These are phyloP conservation scores for Lipomyces oligophaga DNA, from an alignment of 805 yeast genomes.

Conservation along the genomic window DNA sequence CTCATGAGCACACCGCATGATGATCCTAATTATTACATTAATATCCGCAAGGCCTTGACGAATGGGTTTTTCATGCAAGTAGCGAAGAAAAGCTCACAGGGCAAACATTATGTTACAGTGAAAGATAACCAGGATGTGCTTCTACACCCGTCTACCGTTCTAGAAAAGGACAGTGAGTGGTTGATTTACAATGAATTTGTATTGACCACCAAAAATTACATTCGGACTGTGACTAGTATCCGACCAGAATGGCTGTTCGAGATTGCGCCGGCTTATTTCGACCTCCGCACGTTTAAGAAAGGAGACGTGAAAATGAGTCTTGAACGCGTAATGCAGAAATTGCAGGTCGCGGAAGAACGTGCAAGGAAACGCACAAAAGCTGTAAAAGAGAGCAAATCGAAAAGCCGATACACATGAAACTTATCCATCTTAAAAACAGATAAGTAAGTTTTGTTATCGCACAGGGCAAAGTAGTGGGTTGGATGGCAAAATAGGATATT, in stretches of 20 bases:
- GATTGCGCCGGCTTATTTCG: conserved; percentile 68
- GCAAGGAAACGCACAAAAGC: conserved; percentile 19
- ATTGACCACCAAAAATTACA: conserved; percentile 85
- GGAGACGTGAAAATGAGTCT: conserved; percentile 71
- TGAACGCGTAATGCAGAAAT: conserved; percentile 53
- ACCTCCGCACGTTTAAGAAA: conserved; percentile 56
- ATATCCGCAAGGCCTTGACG: conserved; percentile 78
- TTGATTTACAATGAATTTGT: conserved; percentile 94
- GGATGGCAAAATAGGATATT: too few relatives aligned
- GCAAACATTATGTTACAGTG: conserved; percentile 81
- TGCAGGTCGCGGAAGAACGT: conserved; percentile 32
- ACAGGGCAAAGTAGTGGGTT: too few relatives aligned
- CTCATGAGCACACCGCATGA: conserved; percentile 65
- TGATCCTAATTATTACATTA: conserved; percentile 63
- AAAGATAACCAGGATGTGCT: conserved; percentile 95
- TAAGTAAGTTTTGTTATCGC: background rate
- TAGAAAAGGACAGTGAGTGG: conserved; percentile 89
- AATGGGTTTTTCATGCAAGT: conserved; percentile 97
- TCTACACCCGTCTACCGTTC: conserved; percentile 88
- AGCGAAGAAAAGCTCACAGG: conserved; percentile 68
- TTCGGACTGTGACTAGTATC: conserved; percentile 86
- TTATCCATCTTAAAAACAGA: background rate
- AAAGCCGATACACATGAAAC: conserved; percentile 8
- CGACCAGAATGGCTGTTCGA: conserved; percentile 91
- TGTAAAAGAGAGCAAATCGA: conserved; percentile 2